A percentile compares a stretch with the other conserved stretches of the same genome.
These are phyloP conservation scores for Aspergillaceae sp. DNA, from an alignment of 2,329 filamentous ascomycete species.

Conservation along the genomic window DNA sequence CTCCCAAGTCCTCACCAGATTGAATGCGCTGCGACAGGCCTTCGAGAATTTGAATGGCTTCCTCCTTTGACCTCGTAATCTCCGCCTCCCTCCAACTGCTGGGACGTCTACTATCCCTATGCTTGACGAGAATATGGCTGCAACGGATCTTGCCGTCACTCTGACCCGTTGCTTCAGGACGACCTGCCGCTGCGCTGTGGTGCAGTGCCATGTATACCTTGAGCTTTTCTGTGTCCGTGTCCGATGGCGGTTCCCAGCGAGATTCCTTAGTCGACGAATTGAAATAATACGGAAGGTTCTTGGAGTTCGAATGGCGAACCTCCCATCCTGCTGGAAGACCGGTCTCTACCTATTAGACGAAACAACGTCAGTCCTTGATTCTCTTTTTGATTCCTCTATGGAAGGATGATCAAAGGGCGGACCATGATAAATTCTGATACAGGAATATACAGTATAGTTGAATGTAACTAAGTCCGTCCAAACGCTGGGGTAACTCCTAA, in stretches of 20 bases:
- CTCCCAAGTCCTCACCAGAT: constrained; percentile 62
- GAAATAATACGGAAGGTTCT: constrained; percentile 99
- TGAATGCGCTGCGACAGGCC: constrained; percentile 69
- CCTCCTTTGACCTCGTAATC: constrained; percentile 81
- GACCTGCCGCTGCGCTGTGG: constrained; percentile 52
- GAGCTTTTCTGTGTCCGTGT: constrained; percentile 82
- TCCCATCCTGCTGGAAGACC: constrained; percentile 86
- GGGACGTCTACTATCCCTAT: constrained; percentile 75
- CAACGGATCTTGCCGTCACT: constrained; percentile 80
- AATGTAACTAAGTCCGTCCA: too few species aligned
- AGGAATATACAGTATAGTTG: too few species aligned
- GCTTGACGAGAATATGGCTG: constrained; percentile 89
- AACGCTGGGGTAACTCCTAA: neutral
- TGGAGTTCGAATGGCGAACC: constrained; percentile 95
- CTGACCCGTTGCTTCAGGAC: constrained; percentile 28
- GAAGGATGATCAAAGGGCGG: neutral
- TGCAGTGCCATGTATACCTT: constrained; percentile 89
- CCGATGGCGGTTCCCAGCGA: constrained; percentile 85
- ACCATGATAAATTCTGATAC: constrained; percentile 5
- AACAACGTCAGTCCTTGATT: neutral
- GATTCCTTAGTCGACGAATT: constrained; percentile 78
- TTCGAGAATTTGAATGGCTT: constrained; percentile 69
- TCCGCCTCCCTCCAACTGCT: constrained; percentile 87
- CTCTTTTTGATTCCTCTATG: neutral
- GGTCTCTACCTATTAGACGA: constrained; percentile 51